Conservation (phyloP, 331 rosid species). For the Quercus tomentella region DNA sequence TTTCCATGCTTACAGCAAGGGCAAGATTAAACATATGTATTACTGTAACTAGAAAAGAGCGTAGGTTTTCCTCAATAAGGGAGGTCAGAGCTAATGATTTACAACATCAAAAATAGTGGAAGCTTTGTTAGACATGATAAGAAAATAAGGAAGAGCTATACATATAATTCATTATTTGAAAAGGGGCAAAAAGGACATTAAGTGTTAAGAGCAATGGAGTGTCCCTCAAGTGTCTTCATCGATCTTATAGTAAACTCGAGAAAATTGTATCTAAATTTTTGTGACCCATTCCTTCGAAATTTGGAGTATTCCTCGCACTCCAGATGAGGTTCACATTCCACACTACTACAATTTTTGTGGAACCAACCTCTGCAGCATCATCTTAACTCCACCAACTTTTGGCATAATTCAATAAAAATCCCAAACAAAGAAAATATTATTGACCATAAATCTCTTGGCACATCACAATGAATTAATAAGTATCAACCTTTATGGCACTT, state of each 20-base stretch:
- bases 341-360: neutral
- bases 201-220: neutral
- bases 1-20: slow-evolving; percentile 10
- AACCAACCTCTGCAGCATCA: neutral
- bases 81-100: neutral
- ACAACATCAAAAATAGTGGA: neutral
- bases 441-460: neutral
- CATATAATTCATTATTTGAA: too few relatives aligned
- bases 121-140: neutral
- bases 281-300: neutral
- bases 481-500: neutral
- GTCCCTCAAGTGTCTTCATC: neutral
- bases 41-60: neutral
- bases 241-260: neutral
- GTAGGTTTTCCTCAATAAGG: neutral
- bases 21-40: neutral
- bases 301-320: neutral
- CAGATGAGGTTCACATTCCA: neutral
- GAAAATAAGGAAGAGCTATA: neutral
- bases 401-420: too few relatives aligned
- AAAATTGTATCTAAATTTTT: neutral
- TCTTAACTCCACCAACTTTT: too few relatives aligned
- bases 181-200: too few relatives aligned
- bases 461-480: neutral
- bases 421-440: neutral